A percentile compares a stretch with the other conserved stretches of the same genome.
Conservation (phyloP, 1,284 basidiomycete genomes). For the Pseudozyma sp. region DNA sequence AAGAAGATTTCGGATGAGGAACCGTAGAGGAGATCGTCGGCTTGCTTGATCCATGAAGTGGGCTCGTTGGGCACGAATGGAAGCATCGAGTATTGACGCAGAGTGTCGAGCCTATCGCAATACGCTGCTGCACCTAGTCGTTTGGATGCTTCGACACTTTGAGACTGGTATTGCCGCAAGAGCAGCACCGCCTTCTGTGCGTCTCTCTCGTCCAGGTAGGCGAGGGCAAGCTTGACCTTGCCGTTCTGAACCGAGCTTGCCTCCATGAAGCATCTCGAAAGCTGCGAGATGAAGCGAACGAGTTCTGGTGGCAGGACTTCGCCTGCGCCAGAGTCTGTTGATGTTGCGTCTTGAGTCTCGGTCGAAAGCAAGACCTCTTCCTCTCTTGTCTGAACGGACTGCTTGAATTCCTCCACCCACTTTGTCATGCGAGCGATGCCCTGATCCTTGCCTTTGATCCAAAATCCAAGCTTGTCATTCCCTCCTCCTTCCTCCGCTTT, state of each 20-base stretch:
- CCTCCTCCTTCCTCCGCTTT: conserved; percentile 1
- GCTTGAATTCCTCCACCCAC: conserved; percentile 41
- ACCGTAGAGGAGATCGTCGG: conserved; percentile 33
- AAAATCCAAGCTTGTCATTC: conserved; percentile 31
- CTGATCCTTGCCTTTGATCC: conserved; percentile 36
- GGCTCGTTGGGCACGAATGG: conserved; percentile 48
- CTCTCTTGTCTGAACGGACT: conserved; percentile 20
- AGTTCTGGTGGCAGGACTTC: conserved; percentile 27
- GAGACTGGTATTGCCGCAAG: conserved; percentile 34
- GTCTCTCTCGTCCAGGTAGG: conserved; percentile 27
- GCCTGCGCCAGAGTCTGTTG: background rate
- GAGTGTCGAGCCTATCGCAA: conserved; percentile 2
- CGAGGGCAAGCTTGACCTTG: conserved; percentile 24
- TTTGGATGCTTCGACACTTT: conserved; percentile 18
- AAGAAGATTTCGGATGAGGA: conserved; percentile 28
- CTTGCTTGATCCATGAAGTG: conserved; percentile 36
- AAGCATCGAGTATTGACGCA: conserved; percentile 37
- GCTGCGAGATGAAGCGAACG: conserved; percentile 34
- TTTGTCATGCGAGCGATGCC: conserved; percentile 35
- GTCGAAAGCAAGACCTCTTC: conserved; percentile 30
- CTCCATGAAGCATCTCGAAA: conserved; percentile 45
- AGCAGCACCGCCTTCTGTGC: conserved; percentile 33
- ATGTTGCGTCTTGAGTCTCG: background rate
- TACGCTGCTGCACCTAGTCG: conserved; percentile 33
- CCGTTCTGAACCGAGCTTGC: conserved; percentile 21